These are phyloP conservation scores for Rutstroemia sp. DNA, from an alignment of 2,329 filamentous ascomycete genomes.

Conservation along the genomic window DNA sequence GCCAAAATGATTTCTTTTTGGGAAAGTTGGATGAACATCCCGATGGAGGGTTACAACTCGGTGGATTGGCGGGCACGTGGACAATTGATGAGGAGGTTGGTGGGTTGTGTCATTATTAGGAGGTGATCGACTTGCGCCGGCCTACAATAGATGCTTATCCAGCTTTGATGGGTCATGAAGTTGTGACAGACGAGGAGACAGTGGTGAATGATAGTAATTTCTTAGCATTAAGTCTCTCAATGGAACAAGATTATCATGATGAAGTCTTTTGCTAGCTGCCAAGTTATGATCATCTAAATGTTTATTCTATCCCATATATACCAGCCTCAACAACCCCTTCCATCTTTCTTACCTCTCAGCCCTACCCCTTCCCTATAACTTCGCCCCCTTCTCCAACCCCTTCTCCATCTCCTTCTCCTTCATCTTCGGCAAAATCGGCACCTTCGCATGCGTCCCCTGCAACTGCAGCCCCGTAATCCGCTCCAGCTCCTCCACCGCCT, in stretches of 20 bases:
- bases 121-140: neutral
- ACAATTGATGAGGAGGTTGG: constrained; percentile 76
- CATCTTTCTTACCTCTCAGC: no score
- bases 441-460: constrained; percentile 24
- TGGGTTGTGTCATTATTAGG: constrained; percentile 35
- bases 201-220: no score
- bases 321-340: no score
- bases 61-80: constrained; percentile 78
- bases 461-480: constrained; percentile 60
- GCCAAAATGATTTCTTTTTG: constrained; percentile 50
- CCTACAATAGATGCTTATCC: no score
- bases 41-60: constrained; percentile 38
- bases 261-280: no score
- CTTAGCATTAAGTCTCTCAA: no score
- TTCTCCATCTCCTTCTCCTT: constrained; percentile 4
- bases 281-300: no score
- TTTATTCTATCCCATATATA: no score
- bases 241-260: no score
- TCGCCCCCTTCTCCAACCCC: neutral
- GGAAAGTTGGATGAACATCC: constrained; percentile 41
- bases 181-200: no score
- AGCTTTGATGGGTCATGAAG: no score
- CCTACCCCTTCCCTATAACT: neutral
- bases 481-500: constrained; percentile 80
- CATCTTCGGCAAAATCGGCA: constrained; percentile 16